phyloP scores from a whole-genome alignment of 345 rosid species.

The Moringa oleifera region DNA sequence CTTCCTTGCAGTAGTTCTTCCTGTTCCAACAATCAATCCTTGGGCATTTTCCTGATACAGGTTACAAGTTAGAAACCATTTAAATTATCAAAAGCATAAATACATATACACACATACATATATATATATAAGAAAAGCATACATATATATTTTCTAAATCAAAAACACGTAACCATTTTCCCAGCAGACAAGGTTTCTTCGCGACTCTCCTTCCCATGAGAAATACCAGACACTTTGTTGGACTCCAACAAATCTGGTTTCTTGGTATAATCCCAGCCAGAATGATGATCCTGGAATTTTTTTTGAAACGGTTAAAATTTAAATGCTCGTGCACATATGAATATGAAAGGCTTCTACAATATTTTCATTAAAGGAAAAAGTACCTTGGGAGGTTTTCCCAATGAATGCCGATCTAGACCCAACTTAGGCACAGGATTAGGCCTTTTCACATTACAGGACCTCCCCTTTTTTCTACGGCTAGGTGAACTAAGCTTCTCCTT shows the following conservation, averaged over 20 bases:
- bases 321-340: slow-evolving; percentile 6
- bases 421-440: slow-evolving; percentile 27
- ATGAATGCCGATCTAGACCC: slow-evolving; percentile 19
- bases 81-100: slow-evolving; percentile 21
- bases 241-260: slow-evolving; percentile 32
- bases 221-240: slow-evolving; percentile 26
- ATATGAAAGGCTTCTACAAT: slow-evolving; percentile 2
- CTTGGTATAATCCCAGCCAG: slow-evolving; percentile 15
- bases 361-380: slow-evolving; percentile 11
- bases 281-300: slow-evolving; percentile 33
- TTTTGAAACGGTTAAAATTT: slow-evolving; percentile 9
- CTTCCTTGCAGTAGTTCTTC: slow-evolving; percentile 45
- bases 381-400: slow-evolving; percentile 49
- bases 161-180: slow-evolving; percentile 36
- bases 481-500: slow-evolving; percentile 43
- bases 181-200: slow-evolving; percentile 26
- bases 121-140: too few species aligned
- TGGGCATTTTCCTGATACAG: slow-evolving; percentile 63
- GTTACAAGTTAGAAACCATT: slow-evolving; percentile 38
- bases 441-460: slow-evolving; percentile 39
- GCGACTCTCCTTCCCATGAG: slow-evolving; percentile 28
- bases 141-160: slow-evolving; percentile 20
- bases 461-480: slow-evolving; percentile 57
- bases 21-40: slow-evolving; percentile 42
- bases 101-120: too few species aligned